Evolutionary conservation across 768 basidiomycete species (phyloP), one percentile per base, ranked within the genome.

Genomic region (Baorangia bicolor): DNA sequence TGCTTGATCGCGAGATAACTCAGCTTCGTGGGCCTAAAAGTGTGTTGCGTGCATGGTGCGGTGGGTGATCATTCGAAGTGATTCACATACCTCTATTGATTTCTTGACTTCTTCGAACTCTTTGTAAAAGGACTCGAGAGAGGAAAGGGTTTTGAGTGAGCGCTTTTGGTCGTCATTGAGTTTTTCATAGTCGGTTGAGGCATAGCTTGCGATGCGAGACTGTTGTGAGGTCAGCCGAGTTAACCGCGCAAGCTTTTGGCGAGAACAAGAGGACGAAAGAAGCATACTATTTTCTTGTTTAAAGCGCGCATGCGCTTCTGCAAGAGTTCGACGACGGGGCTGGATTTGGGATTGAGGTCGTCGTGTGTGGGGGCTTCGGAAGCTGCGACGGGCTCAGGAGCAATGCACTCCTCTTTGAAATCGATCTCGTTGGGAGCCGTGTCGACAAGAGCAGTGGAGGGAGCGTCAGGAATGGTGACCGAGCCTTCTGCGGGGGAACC

Each of bases 121-220:
- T 65, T 90, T 92, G 61, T 86, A 81, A 38, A 86, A 77, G 11
- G 86, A 89, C 65, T 95, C 92, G 21, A 95, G 76, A 7, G 79
- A 77, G 11, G 93, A 82, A 41, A 96, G 82, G 18, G 82, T 85
- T 60, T 83, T 88, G 49, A 94, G 64, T 2, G 81, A 77, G 33
- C 86, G 83, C 60, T 81, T 88, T 74, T 97, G 94, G 72, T 96
- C 94, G 39, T 93, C 90, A 59, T 96, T 92, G 51, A 95, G 81
- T 64, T 88, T 87, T 51, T 86, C 84, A 4, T 79, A 70, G 27
- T 85, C 84, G 20, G 81, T 86, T 4, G 83, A 64, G 30, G 87
- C 81, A 69, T 96, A 94, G 12, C 76, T 73, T 44, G 85, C 76
- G 77, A 92, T 83, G 58, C 93, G 84, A 57, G 79, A 77, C 94